These are phyloP conservation scores for Przewalskia tangutica DNA, from an alignment of 257 asterid genomes.

Conservation along the genomic window DNA sequence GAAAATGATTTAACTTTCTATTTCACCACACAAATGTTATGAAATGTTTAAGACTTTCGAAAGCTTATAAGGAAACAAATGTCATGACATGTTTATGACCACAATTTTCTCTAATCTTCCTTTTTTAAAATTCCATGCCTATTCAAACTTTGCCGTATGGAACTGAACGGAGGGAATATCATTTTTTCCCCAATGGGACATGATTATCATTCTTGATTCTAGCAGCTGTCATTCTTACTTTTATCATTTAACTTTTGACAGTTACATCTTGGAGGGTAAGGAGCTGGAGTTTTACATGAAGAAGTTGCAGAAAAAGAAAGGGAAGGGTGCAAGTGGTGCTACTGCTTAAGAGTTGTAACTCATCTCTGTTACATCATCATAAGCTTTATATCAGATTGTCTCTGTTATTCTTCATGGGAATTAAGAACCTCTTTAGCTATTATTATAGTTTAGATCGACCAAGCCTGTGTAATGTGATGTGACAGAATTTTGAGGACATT, in stretches of 20 bases:
- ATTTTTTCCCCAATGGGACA: no score
- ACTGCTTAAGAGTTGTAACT: constrained; percentile 2
- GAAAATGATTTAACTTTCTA: neutral
- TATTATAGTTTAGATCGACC: neutral
- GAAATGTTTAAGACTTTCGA: neutral
- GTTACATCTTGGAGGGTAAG: constrained; percentile 31
- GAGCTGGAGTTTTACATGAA: constrained; percentile 27
- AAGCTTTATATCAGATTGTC: neutral
- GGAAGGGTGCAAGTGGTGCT: constrained; percentile 26
- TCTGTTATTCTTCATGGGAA: neutral
- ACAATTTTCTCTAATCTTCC: neutral
- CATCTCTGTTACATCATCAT: neutral
- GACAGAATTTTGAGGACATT: neutral
- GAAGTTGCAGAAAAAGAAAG: constrained; percentile 30
- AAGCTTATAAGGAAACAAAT: neutral
- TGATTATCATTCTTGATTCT: neutral
- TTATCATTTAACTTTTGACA: neutral
- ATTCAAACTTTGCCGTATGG: neutral
- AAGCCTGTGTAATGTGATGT: neutral
- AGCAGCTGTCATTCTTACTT: neutral
- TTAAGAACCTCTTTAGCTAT: neutral
- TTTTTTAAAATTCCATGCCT: neutral
- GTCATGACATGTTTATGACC: neutral
- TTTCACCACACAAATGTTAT: no score
- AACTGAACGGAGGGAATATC: neutral